phyloP scores from a whole-genome alignment of 148 eudicot species.

The Camellia granthamiana region DNA sequence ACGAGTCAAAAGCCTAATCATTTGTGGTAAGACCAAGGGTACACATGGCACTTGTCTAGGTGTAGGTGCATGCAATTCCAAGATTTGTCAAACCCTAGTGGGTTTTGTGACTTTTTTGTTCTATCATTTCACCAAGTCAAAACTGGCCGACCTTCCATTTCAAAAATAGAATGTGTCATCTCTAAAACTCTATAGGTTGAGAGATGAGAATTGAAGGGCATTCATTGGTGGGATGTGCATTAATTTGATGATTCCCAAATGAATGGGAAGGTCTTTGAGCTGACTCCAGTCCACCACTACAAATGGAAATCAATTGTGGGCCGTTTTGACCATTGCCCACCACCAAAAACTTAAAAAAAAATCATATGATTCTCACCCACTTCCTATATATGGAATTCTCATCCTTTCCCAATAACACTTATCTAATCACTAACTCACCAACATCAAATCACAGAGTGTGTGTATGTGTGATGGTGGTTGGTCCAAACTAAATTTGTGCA shows the following conservation, averaged over 20 bases:
- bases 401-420: slow-evolving; percentile 27
- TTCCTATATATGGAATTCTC: slow-evolving; percentile 28
- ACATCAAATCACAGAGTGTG: slow-evolving; percentile 20
- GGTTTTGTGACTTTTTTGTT: neutral
- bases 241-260: slow-evolving; percentile 17
- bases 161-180: neutral
- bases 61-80: neutral
- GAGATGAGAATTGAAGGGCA: neutral
- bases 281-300: slow-evolving; percentile 29
- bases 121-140: slow-evolving; percentile 21
- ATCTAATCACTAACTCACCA: slow-evolving; percentile 23
- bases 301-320: slow-evolving; percentile 29
- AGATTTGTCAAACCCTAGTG: neutral
- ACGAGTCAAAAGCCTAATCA: slow-evolving; percentile 9
- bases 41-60: slow-evolving; percentile 9
- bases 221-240: slow-evolving; percentile 8
- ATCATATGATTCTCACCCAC: slow-evolving; percentile 14
- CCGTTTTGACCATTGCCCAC: slow-evolving; percentile 28
- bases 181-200: slow-evolving; percentile 8
- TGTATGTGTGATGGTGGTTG: neutral
- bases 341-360: slow-evolving; percentile 12
- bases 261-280: slow-evolving; percentile 24
- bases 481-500: neutral
- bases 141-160: slow-evolving; percentile 19
- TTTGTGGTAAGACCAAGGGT: neutral